Conservation (phyloP, 371 early-diverging fungal genomes). For the Lichtheimia ramosa region DNA sequence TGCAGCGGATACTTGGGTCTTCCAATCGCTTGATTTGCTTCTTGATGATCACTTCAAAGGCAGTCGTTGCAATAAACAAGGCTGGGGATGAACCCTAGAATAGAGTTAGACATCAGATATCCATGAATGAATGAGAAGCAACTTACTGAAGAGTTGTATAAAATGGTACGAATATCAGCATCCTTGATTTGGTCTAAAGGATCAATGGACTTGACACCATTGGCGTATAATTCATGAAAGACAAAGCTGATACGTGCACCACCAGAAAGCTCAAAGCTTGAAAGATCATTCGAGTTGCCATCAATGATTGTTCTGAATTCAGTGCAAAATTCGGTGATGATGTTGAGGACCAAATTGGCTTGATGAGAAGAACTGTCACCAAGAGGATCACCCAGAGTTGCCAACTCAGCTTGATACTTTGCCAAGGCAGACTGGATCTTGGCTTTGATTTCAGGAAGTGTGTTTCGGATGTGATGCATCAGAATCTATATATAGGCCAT, state of each 20-base stretch:
- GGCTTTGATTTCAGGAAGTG: slow-evolving; percentile 97
- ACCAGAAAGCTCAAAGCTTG: slow-evolving; percentile 93
- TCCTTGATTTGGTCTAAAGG: slow-evolving; percentile 98
- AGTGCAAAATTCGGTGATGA: slow-evolving; percentile 96
- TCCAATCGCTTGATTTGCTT: slow-evolving; percentile 96
- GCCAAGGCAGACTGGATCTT: slow-evolving; percentile 84
- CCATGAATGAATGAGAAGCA: too few species aligned
- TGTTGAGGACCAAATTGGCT: slow-evolving; percentile 88
- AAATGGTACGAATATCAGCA: slow-evolving; percentile 95
- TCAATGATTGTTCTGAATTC: slow-evolving; percentile 95
- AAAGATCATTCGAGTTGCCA: slow-evolving; percentile 91
- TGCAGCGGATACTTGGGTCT: slow-evolving; percentile 95
- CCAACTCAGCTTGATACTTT: slow-evolving; percentile 87
- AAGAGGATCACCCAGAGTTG: slow-evolving; percentile 88
- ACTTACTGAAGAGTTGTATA: slow-evolving; percentile 95
- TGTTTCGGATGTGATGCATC: slow-evolving; percentile 91
- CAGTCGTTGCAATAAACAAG: slow-evolving; percentile 95
- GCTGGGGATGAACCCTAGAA: slow-evolving; percentile 88
- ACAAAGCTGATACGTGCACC: slow-evolving; percentile 99
- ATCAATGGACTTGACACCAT: slow-evolving; percentile 91
- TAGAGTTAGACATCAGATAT: neutral
- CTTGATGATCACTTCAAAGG: slow-evolving; percentile 97
- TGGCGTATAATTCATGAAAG: slow-evolving; percentile 94
- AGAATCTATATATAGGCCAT: slow-evolving; percentile 40
- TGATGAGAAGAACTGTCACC: slow-evolving; percentile 52